Conservation (phyloP, 306 rosid genomes). For the Cucumis melo region DNA sequence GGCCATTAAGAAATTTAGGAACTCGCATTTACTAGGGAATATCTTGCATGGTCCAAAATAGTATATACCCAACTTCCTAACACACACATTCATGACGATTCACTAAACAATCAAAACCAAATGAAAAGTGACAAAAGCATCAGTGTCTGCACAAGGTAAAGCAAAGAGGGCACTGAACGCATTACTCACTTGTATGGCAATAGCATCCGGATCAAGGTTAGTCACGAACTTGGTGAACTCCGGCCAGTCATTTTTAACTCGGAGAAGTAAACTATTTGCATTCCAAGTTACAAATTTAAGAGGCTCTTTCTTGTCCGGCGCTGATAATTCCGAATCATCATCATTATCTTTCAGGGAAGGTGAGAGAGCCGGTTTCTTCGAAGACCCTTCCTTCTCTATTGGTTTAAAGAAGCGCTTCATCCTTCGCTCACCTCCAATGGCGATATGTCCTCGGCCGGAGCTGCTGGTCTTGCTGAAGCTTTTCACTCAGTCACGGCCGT, state of each 20-base stretch:
- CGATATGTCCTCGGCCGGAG: neutral
- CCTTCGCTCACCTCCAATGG: conserved; percentile 1
- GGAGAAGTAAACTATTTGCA: conserved; percentile 80
- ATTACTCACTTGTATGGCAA: conserved; percentile 55
- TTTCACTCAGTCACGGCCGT: neutral
- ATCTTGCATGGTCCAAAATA: neutral
- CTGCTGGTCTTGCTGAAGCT: neutral
- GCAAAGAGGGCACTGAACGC: neutral
- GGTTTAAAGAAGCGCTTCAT: conserved; percentile 85
- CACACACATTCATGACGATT: neutral
- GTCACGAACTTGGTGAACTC: conserved; percentile 45
- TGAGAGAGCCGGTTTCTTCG: conserved; percentile 43
- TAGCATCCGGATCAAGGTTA: conserved; percentile 69
- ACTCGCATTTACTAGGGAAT: neutral
- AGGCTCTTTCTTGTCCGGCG: conserved; percentile 46
- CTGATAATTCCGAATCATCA: conserved; percentile 1
- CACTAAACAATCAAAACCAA: neutral
- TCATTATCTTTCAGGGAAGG: conserved; percentile 18
- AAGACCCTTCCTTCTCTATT: conserved; percentile 51
- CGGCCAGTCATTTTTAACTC: conserved; percentile 71
- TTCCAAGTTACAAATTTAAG: conserved; percentile 86
- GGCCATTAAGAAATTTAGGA: neutral
- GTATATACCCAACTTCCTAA: neutral
- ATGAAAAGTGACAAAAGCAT: neutral
- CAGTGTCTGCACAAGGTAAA: neutral